phyloP scores from a whole-genome alignment of 441 rosid species.

The Cnidoscolus chayamansa region DNA sequence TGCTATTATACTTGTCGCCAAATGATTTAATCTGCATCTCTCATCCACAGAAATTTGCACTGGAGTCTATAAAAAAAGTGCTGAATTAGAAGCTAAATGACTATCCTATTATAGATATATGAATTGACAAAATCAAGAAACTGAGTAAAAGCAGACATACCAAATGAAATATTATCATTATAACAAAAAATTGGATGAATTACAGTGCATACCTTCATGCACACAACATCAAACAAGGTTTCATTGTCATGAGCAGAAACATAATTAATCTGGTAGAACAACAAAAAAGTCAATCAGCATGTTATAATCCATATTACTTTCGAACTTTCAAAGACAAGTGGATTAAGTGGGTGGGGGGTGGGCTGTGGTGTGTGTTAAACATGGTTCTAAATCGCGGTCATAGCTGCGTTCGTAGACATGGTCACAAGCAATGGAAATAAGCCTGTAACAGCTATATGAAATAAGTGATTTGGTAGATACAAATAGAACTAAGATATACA shows the following conservation, averaged over 20 bases:
- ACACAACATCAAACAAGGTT: constrained; percentile 84
- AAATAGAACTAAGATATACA: too few species aligned
- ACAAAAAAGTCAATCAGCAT: constrained; percentile 20
- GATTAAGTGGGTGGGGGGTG: too few species aligned
- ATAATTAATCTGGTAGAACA: constrained; percentile 67
- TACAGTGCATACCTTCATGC: constrained; percentile 64
- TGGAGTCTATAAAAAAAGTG: constrained; percentile 55
- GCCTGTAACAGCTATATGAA: too few species aligned
- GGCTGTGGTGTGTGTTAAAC: too few species aligned
- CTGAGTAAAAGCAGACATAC: constrained; percentile 9
- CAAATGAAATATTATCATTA: constrained; percentile 13
- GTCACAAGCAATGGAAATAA: too few species aligned
- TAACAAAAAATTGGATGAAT: background rate
- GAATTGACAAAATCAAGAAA: constrained; percentile 44
- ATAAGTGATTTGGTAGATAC: too few species aligned
- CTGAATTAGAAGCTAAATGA: constrained; percentile 9
- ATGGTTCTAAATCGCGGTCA: too few species aligned
- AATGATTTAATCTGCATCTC: constrained; percentile 84
- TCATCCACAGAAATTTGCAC: constrained; percentile 66
- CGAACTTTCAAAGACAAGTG: too few species aligned
- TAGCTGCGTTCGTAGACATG: too few species aligned
- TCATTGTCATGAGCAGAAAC: constrained; percentile 99
- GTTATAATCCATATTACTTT: background rate
- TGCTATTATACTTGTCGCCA: constrained; percentile 79
- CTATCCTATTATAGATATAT: background rate